Evolutionary conservation across 1,139 yeast species (phyloP).

Genomic region (Suhomyces terraborum): DNA sequence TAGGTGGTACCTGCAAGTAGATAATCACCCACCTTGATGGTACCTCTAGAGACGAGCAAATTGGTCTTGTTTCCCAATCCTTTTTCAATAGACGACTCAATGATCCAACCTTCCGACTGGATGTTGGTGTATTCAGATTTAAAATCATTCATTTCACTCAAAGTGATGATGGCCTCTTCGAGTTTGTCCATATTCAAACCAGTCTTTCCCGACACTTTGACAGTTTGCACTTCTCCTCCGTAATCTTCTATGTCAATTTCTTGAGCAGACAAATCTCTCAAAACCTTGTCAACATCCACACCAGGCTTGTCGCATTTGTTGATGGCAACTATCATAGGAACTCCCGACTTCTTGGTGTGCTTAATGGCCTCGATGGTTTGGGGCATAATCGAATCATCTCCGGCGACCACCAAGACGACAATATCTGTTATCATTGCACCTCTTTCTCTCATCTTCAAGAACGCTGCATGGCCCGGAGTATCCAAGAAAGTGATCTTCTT

Average conservation of each 20-base stretch:
- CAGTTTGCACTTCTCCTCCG: conserved; percentile 95
- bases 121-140: conserved; percentile 60
- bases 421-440: conserved; percentile 96
- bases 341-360: conserved; percentile 83
- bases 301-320: conserved; percentile 89
- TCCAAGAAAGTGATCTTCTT: conserved; percentile 85
- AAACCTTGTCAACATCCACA: conserved; percentile 69
- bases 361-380: conserved; percentile 95
- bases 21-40: conserved; percentile 66
- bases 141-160: conserved; percentile 81
- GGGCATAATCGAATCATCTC: conserved; percentile 97
- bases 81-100: conserved; percentile 81
- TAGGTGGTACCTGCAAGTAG: conserved; percentile 84
- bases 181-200: conserved; percentile 81
- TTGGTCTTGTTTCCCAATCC: conserved; percentile 90
- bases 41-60: conserved; percentile 77
- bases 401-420: conserved; percentile 92
- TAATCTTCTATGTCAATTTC: conserved; percentile 88
- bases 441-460: conserved; percentile 92
- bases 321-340: conserved; percentile 86
- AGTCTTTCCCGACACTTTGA: conserved; percentile 84
- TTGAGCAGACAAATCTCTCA: conserved; percentile 72
- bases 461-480: conserved; percentile 99
- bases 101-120: conserved; percentile 81
- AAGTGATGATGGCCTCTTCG: conserved; percentile 84